phyloP scores from a whole-genome alignment of 179 eudicot genomes.

The Sideroxylon spinosum region DNA sequence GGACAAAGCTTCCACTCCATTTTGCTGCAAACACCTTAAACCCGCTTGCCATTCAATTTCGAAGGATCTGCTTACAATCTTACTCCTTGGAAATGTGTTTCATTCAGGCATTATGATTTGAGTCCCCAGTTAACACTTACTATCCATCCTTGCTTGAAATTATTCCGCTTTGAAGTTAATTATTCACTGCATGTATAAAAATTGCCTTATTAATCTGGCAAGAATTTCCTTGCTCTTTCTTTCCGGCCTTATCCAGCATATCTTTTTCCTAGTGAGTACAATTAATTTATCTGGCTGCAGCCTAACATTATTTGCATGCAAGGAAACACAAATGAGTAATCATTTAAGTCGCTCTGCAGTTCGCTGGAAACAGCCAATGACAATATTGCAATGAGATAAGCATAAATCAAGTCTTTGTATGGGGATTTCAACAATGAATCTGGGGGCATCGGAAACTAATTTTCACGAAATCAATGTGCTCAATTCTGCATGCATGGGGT shows the following conservation, averaged over 20 bases:
- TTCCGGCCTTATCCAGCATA: too few species aligned
- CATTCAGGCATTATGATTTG: neutral
- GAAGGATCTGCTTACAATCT: neutral
- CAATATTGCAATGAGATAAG: neutral
- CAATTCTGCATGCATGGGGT: neutral
- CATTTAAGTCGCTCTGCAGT: neutral
- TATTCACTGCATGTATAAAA: neutral
- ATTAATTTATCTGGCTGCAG: too few species aligned
- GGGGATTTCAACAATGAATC: neutral
- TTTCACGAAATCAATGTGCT: neutral
- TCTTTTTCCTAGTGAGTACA: too few species aligned
- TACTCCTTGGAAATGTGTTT: neutral
- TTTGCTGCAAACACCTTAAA: neutral
- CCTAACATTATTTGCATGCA: neutral
- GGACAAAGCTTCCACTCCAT: neutral
- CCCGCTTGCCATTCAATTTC: neutral
- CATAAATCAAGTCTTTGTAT: neutral
- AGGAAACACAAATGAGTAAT: neutral
- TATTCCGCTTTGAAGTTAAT: neutral
- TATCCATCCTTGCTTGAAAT: neutral
- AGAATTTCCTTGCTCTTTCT: too few species aligned
- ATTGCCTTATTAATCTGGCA: too few species aligned
- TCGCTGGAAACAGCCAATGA: too few species aligned
- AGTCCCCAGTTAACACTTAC: too few species aligned
- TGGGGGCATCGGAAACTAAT: neutral